phyloP scores from a whole-genome alignment of 805 yeast genomes.

The Wickerhamomyces pijperi region DNA sequence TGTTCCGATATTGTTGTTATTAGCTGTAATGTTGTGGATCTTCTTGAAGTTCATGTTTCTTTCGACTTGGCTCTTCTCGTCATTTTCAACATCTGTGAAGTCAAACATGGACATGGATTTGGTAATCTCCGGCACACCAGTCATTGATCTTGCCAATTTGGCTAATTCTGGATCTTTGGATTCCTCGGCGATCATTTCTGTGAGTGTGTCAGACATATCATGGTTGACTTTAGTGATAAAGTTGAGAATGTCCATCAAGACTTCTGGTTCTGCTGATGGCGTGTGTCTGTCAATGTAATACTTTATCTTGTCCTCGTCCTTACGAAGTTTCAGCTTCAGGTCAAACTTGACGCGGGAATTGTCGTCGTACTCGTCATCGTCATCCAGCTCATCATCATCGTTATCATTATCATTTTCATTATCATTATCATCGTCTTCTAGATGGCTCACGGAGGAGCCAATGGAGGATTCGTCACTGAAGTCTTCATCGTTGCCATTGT shows the following conservation, averaged over 20 bases:
- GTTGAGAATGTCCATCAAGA: too few species aligned
- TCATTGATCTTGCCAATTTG: constrained; percentile 15
- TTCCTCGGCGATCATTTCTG: constrained; percentile 1
- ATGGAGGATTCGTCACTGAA: too few species aligned
- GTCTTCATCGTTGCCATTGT: too few species aligned
- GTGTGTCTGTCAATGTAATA: neutral
- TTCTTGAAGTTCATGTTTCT: neutral
- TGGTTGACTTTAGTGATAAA: neutral
- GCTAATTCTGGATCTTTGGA: constrained; percentile 3
- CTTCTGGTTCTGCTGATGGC: too few species aligned
- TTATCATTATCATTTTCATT: too few species aligned
- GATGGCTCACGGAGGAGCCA: too few species aligned
- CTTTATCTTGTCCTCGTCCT: constrained; percentile 1
- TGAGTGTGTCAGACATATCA: neutral
- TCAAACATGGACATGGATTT: constrained; percentile 18
- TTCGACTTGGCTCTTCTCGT: neutral
- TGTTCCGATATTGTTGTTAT: neutral
- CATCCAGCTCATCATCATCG: too few species aligned
- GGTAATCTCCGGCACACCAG: constrained; percentile 22
- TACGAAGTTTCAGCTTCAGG: neutral
- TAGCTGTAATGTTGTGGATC: neutral
- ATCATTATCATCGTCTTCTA: too few species aligned
- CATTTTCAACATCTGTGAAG: neutral
- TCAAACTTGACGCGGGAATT: too few species aligned
- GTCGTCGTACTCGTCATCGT: too few species aligned